Evolutionary conservation across 1,139 yeast species (phyloP).

Genomic region (Taphrina deformans): DNA sequence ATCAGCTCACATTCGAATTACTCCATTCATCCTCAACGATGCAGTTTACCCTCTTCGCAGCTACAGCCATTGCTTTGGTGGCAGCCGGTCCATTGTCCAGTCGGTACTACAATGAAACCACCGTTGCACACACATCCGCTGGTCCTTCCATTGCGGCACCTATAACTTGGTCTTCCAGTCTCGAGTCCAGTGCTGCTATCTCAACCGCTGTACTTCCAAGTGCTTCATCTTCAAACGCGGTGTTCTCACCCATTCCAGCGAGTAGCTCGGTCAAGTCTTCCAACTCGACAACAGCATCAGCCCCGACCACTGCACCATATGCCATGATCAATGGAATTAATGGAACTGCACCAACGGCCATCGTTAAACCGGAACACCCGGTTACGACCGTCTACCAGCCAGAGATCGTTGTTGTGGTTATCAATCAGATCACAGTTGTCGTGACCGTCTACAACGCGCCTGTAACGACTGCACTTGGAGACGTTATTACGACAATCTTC

Average conservation of each 20-base stretch:
- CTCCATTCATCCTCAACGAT: not conserved
- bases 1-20: not conserved
- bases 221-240: no score
- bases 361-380: not conserved
- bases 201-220: no score
- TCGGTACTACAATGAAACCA: not conserved
- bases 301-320: not conserved
- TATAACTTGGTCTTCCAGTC: not conserved
- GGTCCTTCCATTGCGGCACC: not conserved
- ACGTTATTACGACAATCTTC: not conserved
- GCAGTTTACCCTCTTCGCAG: not conserved
- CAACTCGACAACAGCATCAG: no score
- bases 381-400: conserved; percentile 1
- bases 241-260: no score
- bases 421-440: not conserved
- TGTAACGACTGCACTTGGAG: not conserved
- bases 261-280: no score
- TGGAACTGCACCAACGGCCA: not conserved
- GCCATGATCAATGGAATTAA: not conserved
- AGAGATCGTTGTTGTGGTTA: conserved; percentile 1
- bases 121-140: not conserved
- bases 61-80: not conserved
- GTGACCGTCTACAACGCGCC: conserved; percentile 1
- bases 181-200: not conserved
- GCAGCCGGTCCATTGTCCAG: not conserved